Evolutionary conservation across 2,329 filamentous ascomycete species (phyloP), one percentile per base, ranked within the genome.

Genomic region (Diplodia scrobiculata): DNA sequence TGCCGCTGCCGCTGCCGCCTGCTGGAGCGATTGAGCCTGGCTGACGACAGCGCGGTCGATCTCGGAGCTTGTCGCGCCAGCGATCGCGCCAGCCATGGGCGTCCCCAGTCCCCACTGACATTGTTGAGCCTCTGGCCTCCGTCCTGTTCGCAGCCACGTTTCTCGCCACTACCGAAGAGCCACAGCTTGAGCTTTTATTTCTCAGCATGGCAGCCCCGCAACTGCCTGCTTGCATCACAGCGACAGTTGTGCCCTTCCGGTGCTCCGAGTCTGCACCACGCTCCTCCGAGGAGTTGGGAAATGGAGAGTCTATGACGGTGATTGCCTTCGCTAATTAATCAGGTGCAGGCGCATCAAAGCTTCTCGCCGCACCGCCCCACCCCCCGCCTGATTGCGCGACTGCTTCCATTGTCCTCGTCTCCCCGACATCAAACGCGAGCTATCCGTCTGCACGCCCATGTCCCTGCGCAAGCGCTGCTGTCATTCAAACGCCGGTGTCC

Each of bases 251-350:
- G 34, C 34, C 7, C 9, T 36, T 36, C 34, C 34, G 34, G 34
- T 36, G 34, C 34, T 11, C 34, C 34, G 34, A 36, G 34, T 36
- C 34, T 13, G 34, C 9, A 36, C 34, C 34, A 36, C 34, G 25
- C 14, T 6, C 17, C 27, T 27, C 25, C 4, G 34, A 36, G 34
- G 34, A 17, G 9, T 29, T 11, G 6, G 5, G 9, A 2, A 25
- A n/a, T 17, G 14, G 10, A 53, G n/a, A 47, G 59, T 63, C 59
- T 51, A 63, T 63, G 59, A 63, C 59, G 59, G 59, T 38, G 59
- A 51, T 63, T 47, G 58, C 14, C 58, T 51, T 62, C 58, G 58
- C 58, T 62, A 45, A 59, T 29, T 41, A 47, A 36, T 36, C 52
- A 21, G 52, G 38, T 25, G 52, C 52, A 54, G 32, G 52, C 52